phyloP scores from a whole-genome alignment of 805 yeast species.

The Spathaspora girioi region DNA sequence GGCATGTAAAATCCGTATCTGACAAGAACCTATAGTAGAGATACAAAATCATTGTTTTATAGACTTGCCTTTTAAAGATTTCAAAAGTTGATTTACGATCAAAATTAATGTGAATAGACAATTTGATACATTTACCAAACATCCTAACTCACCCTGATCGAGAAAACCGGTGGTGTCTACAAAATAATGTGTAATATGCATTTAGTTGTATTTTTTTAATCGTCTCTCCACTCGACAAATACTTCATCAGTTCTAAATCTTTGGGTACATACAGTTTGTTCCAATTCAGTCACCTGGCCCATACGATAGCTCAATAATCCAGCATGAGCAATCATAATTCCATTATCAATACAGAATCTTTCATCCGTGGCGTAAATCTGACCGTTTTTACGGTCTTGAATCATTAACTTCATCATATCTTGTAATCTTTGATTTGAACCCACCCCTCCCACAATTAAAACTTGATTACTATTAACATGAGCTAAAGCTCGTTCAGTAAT shows the following conservation, averaged over 20 bases:
- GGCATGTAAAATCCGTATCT: constrained; percentile 30
- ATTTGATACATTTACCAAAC: neutral
- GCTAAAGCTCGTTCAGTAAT: constrained; percentile 99
- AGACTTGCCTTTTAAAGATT: constrained; percentile 6
- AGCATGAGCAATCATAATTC: constrained; percentile 99
- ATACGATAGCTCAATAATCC: constrained; percentile 82
- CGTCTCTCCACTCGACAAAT: constrained; percentile 82
- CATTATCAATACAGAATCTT: constrained; percentile 94
- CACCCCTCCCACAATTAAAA: constrained; percentile 96
- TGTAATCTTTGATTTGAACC: constrained; percentile 91
- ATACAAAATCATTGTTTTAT: neutral
- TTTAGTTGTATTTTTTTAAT: constrained; percentile 16
- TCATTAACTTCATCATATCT: constrained; percentile 97
- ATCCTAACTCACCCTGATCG: neutral
- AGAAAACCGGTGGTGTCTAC: neutral
- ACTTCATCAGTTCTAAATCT: constrained; percentile 95
- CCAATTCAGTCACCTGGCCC: constrained; percentile 61
- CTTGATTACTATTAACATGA: constrained; percentile 86
- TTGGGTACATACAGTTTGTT: constrained; percentile 85
- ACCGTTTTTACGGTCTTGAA: constrained; percentile 76
- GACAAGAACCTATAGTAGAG: constrained; percentile 14
- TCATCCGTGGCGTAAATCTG: constrained; percentile 94
- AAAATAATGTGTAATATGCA: neutral
- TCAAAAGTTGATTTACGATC: constrained; percentile 7
- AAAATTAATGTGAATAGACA: neutral